These are phyloP conservation scores for Theobroma grandiflorum DNA, from an alignment of 441 rosid species.

Conservation along the genomic window DNA sequence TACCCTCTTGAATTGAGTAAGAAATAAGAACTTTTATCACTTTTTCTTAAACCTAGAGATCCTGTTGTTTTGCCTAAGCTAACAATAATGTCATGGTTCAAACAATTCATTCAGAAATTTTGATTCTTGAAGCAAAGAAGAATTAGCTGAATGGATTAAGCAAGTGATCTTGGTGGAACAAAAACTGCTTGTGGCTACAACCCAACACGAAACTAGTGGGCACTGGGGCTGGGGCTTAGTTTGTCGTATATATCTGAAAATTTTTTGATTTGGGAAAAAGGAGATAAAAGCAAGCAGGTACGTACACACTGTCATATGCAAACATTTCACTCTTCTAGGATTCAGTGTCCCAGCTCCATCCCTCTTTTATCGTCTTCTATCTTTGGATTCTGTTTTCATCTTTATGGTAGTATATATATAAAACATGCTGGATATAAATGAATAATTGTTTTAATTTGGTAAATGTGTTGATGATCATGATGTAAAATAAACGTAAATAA, in stretches of 20 bases:
- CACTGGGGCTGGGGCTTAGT: conserved; percentile 1
- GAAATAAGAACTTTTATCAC: background rate
- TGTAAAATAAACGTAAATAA: no score
- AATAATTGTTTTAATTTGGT: background rate
- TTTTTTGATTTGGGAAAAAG: background rate
- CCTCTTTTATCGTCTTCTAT: conserved; percentile 28
- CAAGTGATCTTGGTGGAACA: conserved; percentile 29
- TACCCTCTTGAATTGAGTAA: background rate
- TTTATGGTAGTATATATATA: background rate
- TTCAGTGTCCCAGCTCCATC: conserved; percentile 28
- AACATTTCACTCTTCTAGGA: conserved; percentile 18
- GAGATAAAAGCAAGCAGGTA: background rate
- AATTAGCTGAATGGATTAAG: conserved; percentile 1
- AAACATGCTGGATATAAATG: background rate
- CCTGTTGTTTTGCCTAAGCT: background rate
- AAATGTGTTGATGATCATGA: background rate
- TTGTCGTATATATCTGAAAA: conserved; percentile 29
- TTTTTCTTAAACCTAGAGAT: background rate
- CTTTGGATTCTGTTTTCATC: conserved; percentile 28
- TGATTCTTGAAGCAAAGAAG: background rate
- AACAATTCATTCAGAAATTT: no score
- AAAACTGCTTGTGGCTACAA: conserved; percentile 24
- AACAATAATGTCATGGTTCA: no score
- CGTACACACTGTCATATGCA: conserved; percentile 23
- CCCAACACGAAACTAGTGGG: conserved; percentile 31